Evolutionary conservation across 192 early-diverging fungal genomes (phyloP).

Genomic region (Phycomyces nitens): DNA sequence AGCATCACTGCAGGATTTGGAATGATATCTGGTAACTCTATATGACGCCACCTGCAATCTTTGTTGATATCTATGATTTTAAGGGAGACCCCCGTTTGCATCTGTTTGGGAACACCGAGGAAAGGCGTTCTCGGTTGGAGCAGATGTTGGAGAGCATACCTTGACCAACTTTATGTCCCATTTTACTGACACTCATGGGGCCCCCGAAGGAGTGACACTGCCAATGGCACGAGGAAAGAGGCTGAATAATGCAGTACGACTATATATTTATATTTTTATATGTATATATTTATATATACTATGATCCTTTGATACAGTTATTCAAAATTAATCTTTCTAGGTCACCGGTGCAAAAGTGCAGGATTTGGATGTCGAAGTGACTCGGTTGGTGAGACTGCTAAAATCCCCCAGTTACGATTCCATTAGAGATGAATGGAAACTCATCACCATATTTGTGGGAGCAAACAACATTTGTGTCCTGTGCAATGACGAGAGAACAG

Average conservation of each 20-base stretch:
- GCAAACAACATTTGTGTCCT: slow-evolving; percentile 53
- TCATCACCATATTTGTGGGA: slow-evolving; percentile 52
- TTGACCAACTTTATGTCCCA: slow-evolving; percentile 44
- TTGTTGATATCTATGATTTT: neutral
- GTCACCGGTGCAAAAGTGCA: slow-evolving; percentile 50
- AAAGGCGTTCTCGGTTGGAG: slow-evolving; percentile 50
- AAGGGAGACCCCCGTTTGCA: slow-evolving; percentile 47
- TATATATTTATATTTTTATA: too few relatives aligned
- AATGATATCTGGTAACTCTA: slow-evolving; percentile 41
- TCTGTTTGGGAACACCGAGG: slow-evolving; percentile 49
- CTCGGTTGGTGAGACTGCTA: slow-evolving; percentile 31
- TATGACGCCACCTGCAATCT: neutral
- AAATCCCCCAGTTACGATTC: slow-evolving; percentile 28
- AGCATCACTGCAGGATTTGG: slow-evolving; percentile 56
- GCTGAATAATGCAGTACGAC: slow-evolving; percentile 48
- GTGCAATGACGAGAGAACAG: slow-evolving; percentile 29
- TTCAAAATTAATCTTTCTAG: slow-evolving; percentile 23
- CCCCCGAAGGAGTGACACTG: slow-evolving; percentile 42
- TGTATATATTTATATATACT: neutral
- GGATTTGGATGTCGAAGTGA: slow-evolving; percentile 35
- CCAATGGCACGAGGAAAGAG: slow-evolving; percentile 45
- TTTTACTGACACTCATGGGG: slow-evolving; percentile 26
- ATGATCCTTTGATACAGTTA: neutral
- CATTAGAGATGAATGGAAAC: slow-evolving; percentile 46
- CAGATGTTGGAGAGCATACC: slow-evolving; percentile 48